A percentile compares a stretch with the other conserved stretches of the same genome.
phyloP scores from a whole-genome alignment of 2,329 filamentous ascomycete genomes.

The Rhynchosporium secalis region DNA sequence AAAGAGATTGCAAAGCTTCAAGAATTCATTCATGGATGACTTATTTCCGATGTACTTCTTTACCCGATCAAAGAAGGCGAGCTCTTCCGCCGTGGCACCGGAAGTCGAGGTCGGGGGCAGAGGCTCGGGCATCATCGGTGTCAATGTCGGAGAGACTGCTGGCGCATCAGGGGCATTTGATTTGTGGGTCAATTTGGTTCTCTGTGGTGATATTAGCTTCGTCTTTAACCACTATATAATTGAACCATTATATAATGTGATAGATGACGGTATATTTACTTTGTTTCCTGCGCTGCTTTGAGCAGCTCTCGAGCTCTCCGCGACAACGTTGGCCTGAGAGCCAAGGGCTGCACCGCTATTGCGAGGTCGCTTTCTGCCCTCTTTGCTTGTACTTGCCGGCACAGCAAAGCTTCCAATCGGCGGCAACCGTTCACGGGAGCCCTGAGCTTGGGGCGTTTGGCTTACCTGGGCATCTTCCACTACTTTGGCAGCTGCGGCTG shows the following conservation, averaged over 20 bases:
- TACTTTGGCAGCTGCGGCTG: constrained; percentile 56
- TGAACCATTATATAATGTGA: background rate
- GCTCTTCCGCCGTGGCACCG: constrained; percentile 78
- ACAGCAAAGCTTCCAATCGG: constrained; percentile 94
- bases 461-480: constrained; percentile 63
- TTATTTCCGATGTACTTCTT: constrained; percentile 97
- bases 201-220: constrained; percentile 40
- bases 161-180: constrained; percentile 36
- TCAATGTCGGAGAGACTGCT: constrained; percentile 76
- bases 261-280: constrained; percentile 41
- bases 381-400: constrained; percentile 76
- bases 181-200: constrained; percentile 72
- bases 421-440: constrained; percentile 65
- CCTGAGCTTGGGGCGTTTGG: constrained; percentile 56
- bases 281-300: constrained; percentile 48
- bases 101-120: constrained; percentile 73
- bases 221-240: background rate
- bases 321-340: constrained; percentile 33
- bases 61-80: constrained; percentile 91
- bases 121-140: constrained; percentile 84
- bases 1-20: constrained; percentile 96
- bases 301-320: constrained; percentile 33
- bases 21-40: constrained; percentile 88
- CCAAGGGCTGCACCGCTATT: constrained; percentile 45
- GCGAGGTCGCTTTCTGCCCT: constrained; percentile 78